Conservation (phyloP, 1,139 yeast genomes). For the Kodamaea sp. region DNA sequence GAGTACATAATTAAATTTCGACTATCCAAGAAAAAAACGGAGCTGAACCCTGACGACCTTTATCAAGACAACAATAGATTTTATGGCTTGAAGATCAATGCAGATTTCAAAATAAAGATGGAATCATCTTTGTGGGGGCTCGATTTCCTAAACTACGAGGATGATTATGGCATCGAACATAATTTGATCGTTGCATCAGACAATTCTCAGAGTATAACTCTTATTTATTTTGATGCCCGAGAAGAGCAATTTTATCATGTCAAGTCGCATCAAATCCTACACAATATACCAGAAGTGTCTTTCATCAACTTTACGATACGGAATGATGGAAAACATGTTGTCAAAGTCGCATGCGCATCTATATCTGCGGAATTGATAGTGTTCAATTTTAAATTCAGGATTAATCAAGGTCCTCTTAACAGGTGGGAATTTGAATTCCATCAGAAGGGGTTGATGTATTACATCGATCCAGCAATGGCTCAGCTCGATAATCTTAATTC, state of each 20-base stretch:
- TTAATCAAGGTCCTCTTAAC: slow-evolving; percentile 31
- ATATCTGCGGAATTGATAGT: slow-evolving; percentile 51
- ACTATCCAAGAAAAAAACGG: not conserved
- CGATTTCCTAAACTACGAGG: slow-evolving; percentile 35
- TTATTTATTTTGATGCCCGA: slow-evolving; percentile 35
- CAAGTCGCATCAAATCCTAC: slow-evolving; percentile 46
- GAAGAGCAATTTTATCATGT: slow-evolving; percentile 34
- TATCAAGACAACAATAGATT: slow-evolving; percentile 11
- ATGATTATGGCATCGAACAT: slow-evolving; percentile 24
- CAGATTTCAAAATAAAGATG: slow-evolving; percentile 40
- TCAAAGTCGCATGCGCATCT: slow-evolving; percentile 41
- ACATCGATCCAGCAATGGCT: slow-evolving; percentile 33
- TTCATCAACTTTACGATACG: slow-evolving; percentile 31
- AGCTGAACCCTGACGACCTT: slow-evolving; percentile 3
- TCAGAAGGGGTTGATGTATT: slow-evolving; percentile 19
- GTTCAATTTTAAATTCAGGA: slow-evolving; percentile 34
- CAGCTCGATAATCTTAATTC: slow-evolving; percentile 20
- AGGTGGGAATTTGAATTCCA: slow-evolving; percentile 19
- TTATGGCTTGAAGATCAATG: slow-evolving; percentile 24
- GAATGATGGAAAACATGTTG: slow-evolving; percentile 18
- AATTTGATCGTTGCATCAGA: slow-evolving; percentile 56
- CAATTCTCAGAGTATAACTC: slow-evolving; percentile 50
- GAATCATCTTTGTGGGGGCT: slow-evolving; percentile 68
- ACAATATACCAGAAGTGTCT: slow-evolving; percentile 62
- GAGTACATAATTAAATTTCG: slow-evolving; percentile 17